Evolutionary conservation across 1,284 basidiomycete genomes (phyloP), one percentile per base, ranked within the genome.

Genomic region (Fomes fomentarius): DNA sequence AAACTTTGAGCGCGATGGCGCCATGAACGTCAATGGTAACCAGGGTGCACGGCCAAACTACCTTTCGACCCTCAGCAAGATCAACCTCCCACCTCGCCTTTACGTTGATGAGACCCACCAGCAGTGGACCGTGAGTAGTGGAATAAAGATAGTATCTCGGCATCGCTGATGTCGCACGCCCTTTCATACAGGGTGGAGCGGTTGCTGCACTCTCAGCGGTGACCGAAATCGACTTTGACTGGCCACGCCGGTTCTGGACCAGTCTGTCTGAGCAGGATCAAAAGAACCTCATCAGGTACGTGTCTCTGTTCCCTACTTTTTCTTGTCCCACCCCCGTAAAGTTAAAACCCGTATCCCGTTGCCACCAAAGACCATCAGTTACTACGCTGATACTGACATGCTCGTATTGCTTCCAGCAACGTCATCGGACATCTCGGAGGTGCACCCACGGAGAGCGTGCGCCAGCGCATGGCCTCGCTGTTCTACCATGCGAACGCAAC

Each of bases 181-280:
- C 35, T 3, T 40, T 3, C 30, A 12, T 22, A 7, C 43, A 69
- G 66, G 70, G 70, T 14, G 70, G 69, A 19, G 70, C 70, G 19
- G 70, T 72, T 2, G 63, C 61, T 21, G 61, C 68, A 1, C 58
- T 72, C 15, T 63, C 69, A 26, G 65, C 69, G 60, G 66, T 71
- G 28, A 69, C 65, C 24, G 70, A 71, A 44, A 60, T 75, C 56
- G 77, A 79, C 63, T 79, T 79, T 50, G 72, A 72, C 51, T 78
- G 77, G 67, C 75, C 78, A 3, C 64, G 75, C 19, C 67, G 63
- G 14, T 71, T 79, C 59, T 70, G 68, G 68, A 69, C 70, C 47
- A 71, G 74, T 25, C 74, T 78, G 39, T 71, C 72, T 21, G 67
- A 71, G 37, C 64, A 63, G 24, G 72, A 73, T 54, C 67, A 71